Base-by-base conservation (phyloP, 2,329 filamentous ascomycete species). In the Epicoccum nigrum region DNA sequence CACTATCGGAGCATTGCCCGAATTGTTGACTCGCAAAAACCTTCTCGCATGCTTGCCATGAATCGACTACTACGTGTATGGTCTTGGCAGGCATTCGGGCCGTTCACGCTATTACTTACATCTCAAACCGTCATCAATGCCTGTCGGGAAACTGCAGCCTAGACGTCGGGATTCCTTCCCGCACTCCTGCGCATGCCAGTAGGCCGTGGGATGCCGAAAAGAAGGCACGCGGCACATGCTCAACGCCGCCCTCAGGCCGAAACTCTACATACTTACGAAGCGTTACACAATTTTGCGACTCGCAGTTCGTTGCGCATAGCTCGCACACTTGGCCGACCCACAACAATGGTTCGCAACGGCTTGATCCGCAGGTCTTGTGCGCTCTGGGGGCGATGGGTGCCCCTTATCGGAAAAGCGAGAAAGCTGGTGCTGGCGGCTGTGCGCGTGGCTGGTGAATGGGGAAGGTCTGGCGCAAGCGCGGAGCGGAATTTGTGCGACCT, bases 401-500 rank as follows among this genome's bases (percentile, higher is more conserved):
- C 28, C 32, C n/a, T 11, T 40, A 32, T 32, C 13, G 28, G 35
- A 30, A 30, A 12, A 30, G 28, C 13, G 28, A 30, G 12, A 27
- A 27, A 27, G 23, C 15, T 35, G 25, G 16, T 35, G 32, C 7
- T 20, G 21, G 31, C 31, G 15, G 2, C 8, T 31, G 23, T 16
- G 34, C 41, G 41, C 13, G 27, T 28, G 23, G 17, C 33, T 30
- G 17, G 12, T 12, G 28, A 13, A 21, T 17, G 35, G 20, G 39
- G 42, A 45, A 45, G 42, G 42, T 45, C 15, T 45, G 33, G 42
- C 42, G 42, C 16, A 25, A 9, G 23, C 23, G 23, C 9, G 23
- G 23, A 9, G 23, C 23, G 23, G 23, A 25, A 25, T 25, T 25
- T 25, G 23, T 6, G 6, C 23, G 23, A n/a, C n/a, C 23, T 9